A percentile compares a stretch with the other conserved stretches of the same genome.
Evolutionary conservation across 495 filamentous ascomycete species (phyloP).

Genomic region (Hypoxylon subgilvum): DNA sequence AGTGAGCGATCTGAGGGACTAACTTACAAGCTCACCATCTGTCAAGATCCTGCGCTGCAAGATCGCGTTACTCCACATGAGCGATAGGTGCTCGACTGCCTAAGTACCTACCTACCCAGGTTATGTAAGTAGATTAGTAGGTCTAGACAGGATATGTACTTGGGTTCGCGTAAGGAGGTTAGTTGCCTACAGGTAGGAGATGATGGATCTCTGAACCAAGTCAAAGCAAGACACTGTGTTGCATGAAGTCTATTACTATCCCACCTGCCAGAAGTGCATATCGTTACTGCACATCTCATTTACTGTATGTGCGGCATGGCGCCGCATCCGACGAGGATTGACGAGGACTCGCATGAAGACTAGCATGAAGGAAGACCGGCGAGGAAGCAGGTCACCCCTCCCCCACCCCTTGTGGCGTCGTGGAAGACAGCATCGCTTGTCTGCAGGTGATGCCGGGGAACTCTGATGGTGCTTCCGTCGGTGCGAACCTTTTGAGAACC

Average conservation of each 20-base stretch:
- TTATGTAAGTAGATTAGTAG: background rate
- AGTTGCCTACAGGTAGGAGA: background rate
- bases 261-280: conserved; percentile 2
- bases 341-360: background rate
- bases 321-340: conserved; percentile 20
- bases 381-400: conserved; percentile 14
- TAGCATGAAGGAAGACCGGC: background rate
- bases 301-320: conserved; percentile 12
- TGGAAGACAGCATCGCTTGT: conserved; percentile 11
- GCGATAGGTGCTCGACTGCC: conserved; percentile 22
- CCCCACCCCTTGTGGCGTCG: conserved; percentile 28
- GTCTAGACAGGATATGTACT: background rate
- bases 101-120: too few species aligned
- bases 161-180: background rate
- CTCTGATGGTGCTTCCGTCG: conserved; percentile 17
- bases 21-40: conserved; percentile 24
- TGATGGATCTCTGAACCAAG: background rate
- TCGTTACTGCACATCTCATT: background rate
- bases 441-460: conserved; percentile 32
- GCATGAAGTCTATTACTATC: conserved; percentile 1
- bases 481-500: conserved; percentile 8
- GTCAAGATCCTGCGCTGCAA: conserved; percentile 43
- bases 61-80: conserved; percentile 44
- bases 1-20: conserved; percentile 32
- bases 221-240: conserved; percentile 17